Evolutionary conservation across 495 filamentous ascomycete species (phyloP), one percentile per base, ranked within the genome.

Genomic region (Xylaria grammica): DNA sequence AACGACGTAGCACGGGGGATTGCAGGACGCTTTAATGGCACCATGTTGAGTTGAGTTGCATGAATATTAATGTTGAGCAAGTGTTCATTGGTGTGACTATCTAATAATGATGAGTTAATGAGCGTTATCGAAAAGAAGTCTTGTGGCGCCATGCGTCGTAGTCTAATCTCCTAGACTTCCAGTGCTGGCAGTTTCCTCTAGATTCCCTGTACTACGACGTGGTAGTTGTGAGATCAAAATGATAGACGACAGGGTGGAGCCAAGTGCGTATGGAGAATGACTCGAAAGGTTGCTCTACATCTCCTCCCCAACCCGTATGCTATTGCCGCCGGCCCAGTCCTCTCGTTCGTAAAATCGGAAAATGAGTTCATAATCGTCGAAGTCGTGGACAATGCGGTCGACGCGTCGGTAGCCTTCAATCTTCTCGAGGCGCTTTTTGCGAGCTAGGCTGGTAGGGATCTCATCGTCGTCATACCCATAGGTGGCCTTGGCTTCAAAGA

Each of bases 321-420:
- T 82, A 66, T 90, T 89, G 15, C 78, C 77, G 67, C 91, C 92
- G 77, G 89, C 87, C 94, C 93, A 98, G 67, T 90, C 94, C 67
- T 94, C 85, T 59, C 93, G 87, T 81, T 97, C 94, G 74, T 96
- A 99, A 82, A 92, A 97, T 62, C 94, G 87, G 79, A 99, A 99
- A 52, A 99, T 90, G 34, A 98, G 84, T 77, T 98, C 93, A 74
- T 99, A 99, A 36, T 95, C 96, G 71, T 99, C 94, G 66, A 99
- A 86, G 69, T 98, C 95, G 72, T 99, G 96, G 34, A 98, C 92
- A 65, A 98, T 97, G 57, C 93, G 90, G 73, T 99, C 96, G 46
- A 97, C 87, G 26, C 96, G 86, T 40, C 90, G 86, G 72, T 99
- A 99, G 7, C 96, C 96, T 70, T 85, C 83, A 58, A 99, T 90